Evolutionary conservation across 352 stramenopile species (phyloP), one percentile per base, ranked within the genome.

Genomic region (Phytophthora idaei): DNA sequence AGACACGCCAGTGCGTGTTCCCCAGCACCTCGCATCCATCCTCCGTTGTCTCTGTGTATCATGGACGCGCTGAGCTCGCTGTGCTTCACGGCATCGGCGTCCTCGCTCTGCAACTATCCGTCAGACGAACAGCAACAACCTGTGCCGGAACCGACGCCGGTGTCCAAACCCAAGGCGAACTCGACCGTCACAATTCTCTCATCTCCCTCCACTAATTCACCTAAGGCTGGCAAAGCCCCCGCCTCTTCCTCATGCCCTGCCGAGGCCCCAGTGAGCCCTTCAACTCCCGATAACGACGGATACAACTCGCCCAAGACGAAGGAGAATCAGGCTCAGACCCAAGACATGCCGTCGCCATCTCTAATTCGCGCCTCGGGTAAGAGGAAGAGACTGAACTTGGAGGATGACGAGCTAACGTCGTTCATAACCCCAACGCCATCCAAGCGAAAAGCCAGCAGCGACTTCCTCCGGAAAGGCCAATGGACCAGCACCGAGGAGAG

Each of bases 391-490:
- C 29, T 56, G 5, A 39, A 71, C 4, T 21, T 61, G 36, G 54
- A 62, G 36, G 54, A 62, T 12, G 53, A 69, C 21, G 55, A 73
- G 1, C 44, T 61, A 11, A 36, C 41, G 37, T 57, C 48, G 1
- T 58, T 55, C 45, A 15, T 58, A 11, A 29, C 37, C 0, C 49
- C 50, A 41, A 45, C 60, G n/a, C 32, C 58, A 11, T 59, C 63
- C 2, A 84, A 76, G 31, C 80, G 82, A 29, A 92, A 90, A 54
- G 74, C 60, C 29, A 88, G 75, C 66, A 78, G 74, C n/a, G 80
- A 90, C 36, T 92, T 77, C 58, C 66, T 93, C 0, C 77, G 85
- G 9, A 93, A 90, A 55, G 85, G 85, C 0, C 83, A 92, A 68
- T 93, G 85, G 85, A 90, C 83, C 4, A 66, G 64, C 11, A 89